Evolutionary conservation across 768 basidiomycete genomes (phyloP).

Genomic region (Auricularia sp.): DNA sequence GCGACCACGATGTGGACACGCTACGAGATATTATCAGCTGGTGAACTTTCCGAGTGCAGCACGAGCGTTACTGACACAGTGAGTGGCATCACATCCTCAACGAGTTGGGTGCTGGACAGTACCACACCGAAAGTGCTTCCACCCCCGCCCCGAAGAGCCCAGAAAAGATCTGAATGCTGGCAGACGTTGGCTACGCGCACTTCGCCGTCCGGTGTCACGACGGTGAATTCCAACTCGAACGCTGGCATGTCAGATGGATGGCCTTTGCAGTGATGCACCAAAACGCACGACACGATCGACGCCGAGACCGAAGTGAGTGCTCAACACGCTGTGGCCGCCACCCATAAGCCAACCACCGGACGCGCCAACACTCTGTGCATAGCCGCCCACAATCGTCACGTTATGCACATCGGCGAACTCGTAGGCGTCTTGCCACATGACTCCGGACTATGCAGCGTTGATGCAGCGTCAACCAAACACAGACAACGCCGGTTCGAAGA

Average conservation of each 20-base stretch:
- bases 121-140: constrained; percentile 42
- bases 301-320: constrained; percentile 1
- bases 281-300: constrained; percentile 13
- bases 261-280: too few species aligned
- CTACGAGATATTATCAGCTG: too few species aligned
- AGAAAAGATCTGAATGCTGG: constrained; percentile 44
- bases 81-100: background rate
- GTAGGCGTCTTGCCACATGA: background rate
- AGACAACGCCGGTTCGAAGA: too few species aligned
- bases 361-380: background rate
- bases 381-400: constrained; percentile 5
- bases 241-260: too few species aligned
- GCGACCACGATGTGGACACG: background rate
- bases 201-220: constrained; percentile 45
- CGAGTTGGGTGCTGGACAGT: background rate
- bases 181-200: constrained; percentile 34
- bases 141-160: constrained; percentile 43
- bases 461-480: too few species aligned
- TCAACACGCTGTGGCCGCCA: constrained; percentile 4
- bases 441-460: background rate
- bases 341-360: constrained; percentile 5
- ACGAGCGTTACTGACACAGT: too few species aligned
- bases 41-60: too few species aligned
- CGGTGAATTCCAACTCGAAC: constrained; percentile 29
- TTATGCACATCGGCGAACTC: constrained; percentile 4